Evolutionary conservation across 768 basidiomycete species (phyloP).

Genomic region (Pleurotus eryngii): DNA sequence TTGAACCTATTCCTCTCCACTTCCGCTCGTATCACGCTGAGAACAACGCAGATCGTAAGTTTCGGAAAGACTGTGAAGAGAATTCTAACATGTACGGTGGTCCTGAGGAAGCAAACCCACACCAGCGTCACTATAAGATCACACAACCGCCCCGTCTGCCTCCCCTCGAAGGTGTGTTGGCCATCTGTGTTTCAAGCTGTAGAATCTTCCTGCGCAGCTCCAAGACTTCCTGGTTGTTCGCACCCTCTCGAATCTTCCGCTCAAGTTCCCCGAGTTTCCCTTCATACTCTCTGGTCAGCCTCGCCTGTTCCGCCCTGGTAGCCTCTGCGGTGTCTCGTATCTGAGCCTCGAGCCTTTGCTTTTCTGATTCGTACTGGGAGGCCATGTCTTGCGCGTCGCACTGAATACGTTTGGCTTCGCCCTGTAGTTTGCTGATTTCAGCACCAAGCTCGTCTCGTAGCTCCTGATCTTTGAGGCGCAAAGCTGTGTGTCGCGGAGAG

Average conservation of each 20-base stretch:
- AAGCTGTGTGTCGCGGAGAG: neutral
- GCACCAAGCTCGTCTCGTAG: neutral
- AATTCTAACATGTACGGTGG: too few species aligned
- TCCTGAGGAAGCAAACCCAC: too few species aligned
- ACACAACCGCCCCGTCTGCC: neutral
- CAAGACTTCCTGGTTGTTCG: neutral
- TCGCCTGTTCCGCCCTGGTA: neutral
- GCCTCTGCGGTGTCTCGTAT: neutral
- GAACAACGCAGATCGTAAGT: too few species aligned
- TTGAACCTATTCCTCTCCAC: too few species aligned
- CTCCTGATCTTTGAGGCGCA: neutral
- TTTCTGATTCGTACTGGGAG: neutral
- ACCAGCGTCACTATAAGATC: neutral
- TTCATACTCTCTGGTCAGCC: slow-evolving; percentile 1
- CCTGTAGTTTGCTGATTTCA: neutral
- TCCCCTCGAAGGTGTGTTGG: neutral
- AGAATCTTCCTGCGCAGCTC: neutral
- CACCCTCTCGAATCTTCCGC: neutral
- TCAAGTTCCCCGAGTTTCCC: neutral
- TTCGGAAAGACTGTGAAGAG: too few species aligned
- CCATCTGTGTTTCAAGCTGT: neutral
- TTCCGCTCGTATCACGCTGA: too few species aligned
- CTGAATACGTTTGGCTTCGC: neutral
- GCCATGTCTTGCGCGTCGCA: neutral
- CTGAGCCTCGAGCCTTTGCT: neutral